Base-by-base conservation (phyloP, 768 basidiomycete genomes). In the Megacollybia marginata region DNA sequence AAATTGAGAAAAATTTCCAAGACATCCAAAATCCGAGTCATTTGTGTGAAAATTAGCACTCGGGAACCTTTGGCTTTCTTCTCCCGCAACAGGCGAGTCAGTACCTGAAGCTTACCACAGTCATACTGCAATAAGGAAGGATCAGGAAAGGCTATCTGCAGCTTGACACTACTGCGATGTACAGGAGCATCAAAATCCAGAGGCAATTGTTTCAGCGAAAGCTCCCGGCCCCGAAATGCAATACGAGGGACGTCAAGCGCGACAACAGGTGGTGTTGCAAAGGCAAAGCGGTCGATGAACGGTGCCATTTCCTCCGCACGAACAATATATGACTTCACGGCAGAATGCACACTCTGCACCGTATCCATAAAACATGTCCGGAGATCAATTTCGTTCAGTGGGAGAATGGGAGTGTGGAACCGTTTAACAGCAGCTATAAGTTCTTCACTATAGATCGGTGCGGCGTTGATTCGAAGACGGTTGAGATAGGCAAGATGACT, bases 21-120 rank as follows among this genome's bases (percentile, higher is more conserved):
- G 52, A 98, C 91, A 62, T 98, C 94, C 51, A 98, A 75, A 32
- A 98, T 85, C 52, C 78, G 76, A 31, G 94, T 95, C 94, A 97
- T 97, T 59, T 98, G 94, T 0, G 94, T 97, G 67, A 98, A 98
- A 54, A 98, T 94, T 44, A 98, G 74, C 20, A 89, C 76, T 7
- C 94, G 86, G 62, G 96, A 93, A 0, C 92, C 92, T 6, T 82
- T 91, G 0, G 82, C 79, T 61, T 93, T 92, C 65, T 82, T 88
- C 64, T 88, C 80, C 42, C 90, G 80, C 9, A 98, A 72, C 23
- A 98, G 70, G 20, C 69, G 70, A n/a, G 82, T 78, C 8, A 98
- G 78, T 50, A 83, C 78, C 59, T 96, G 94, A 11, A 98, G 76
- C 61, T 98, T 98, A 42, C 94, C 94, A 59, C 94, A 96, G 63